Base-by-base conservation (phyloP, 75 land plant species). In the Selaginella moellendorffii region DNA sequence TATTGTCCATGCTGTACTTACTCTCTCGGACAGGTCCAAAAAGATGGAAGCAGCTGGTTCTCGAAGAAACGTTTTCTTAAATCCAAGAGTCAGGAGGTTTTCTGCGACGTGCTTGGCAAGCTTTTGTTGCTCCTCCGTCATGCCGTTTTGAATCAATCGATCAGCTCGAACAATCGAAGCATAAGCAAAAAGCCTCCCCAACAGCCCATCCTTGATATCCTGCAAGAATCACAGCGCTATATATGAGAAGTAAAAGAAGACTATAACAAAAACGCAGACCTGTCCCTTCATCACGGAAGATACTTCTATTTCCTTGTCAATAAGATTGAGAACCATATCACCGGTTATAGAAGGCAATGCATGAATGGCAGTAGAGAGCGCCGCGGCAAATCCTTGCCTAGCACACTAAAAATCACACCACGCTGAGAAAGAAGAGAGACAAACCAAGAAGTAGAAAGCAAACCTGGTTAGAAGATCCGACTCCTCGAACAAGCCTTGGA, bases 351-450 rank as follows among this genome's bases (percentile, higher is more conserved):
- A 65, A 26, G 77, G 72, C 64, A 89, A 63, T 1, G 70, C 65
- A 8, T 70, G 66, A 20, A 86, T 61, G 20, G 83, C 74, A 52
- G 70, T n/a, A 62, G 96, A 62, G 65, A 93, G 71, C 22, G 81
- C 98, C 46, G 79, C 42, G 2, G 98, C 83, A 79, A 93, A 93
- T 25, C 96, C 98, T 77, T 89, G 96, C 71, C 98, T 89, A 51
- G 98, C 87, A 77, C 81, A 81, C 98, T 93, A 67, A 54, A 78
- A 21, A 75, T 5, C 46, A 36, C 10, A 36, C n/a, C n/a, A n/a
- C 46, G 14, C 46, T 36, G 5, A 36, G 46, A 36, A 5, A 36
- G 5, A 5, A 36, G 5, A 36, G 10, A 36, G 5, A 36, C 5
- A 36, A 5, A 36, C 46, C 5, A 36, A 5, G 46, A 5, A 36